Evolutionary conservation across 176 grass and related monocot species (phyloP), one percentile per base, ranked within the genome.

Genomic region (Cocos nucifera): DNA sequence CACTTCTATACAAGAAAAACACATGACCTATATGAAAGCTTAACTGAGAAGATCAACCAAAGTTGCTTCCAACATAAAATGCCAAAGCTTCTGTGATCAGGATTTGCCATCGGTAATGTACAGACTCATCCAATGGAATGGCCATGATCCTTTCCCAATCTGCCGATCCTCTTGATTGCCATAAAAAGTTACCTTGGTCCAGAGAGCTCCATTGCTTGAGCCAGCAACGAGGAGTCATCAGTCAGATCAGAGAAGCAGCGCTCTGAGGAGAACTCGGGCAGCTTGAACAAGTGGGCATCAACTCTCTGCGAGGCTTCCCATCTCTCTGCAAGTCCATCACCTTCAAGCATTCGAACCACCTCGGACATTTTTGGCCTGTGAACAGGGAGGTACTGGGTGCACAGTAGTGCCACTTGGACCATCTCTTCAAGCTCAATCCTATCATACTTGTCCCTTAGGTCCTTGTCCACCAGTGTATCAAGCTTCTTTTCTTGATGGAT

Each of bases 401-500:
- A 98, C 78, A 98, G 73, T 22, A 98, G 74, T 0, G 93, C 93
- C 23, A 98, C 88, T 67, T 86, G 81, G 53, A 92, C 84, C 84
- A 98, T 92, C 70, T 98, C 93, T 73, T 92, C 87, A 2, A 98
- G 76, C 57, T 98, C 93, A 4, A 92, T 83, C 32, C 78, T 52
- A 61, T 98, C 88, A 0, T 92, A 98, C 28, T 68, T 69, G 50
- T 70, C 57, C 26, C 51, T 78, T 14, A 89, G 61, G 9, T 74
- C 82, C 71, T 86, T 89, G 74, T 98, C 88, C 3, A 92, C 85
- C 25, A 98, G 70, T 67, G 83, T 73, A 26, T 92, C 93, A 0
- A 98, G 73, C 71, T 88, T 92, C 76, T 98, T 91, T 69, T 98
- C 93, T 71, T 92, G 81, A 35, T 98, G 93, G 77, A 92, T 98